Base-by-base conservation (phyloP, 352 stramenopile species). In the Pythium plurisporium region DNA sequence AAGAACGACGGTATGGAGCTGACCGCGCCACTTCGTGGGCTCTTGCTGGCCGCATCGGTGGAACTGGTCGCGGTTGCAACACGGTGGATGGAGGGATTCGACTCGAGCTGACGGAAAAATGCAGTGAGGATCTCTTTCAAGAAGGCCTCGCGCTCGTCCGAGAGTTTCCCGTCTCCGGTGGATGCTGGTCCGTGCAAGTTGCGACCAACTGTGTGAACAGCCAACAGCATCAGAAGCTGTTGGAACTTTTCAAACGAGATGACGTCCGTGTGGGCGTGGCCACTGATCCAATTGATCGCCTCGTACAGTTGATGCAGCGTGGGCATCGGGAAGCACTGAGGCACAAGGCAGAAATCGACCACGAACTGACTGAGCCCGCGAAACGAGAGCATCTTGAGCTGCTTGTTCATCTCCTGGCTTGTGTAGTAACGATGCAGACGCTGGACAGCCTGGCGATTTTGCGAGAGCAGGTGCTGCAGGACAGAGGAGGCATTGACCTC, bases 211-310 rank as follows among this genome's bases (percentile, higher is more conserved):
- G 45, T 59, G 8, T 49, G 34, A 1, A 61, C 5, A 9, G 74
- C 70, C 9, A 85, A 27, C 30, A 76, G 66, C 17, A 67, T 64
- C 11, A 85, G 53, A 2, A 82, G 23, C 38, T 80, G 55, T 46
- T 82, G 70, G 55, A 87, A 86, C 55, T 87, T 87, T 48, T 87
- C 74, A 23, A 84, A 86, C 22, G 77, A 86, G 42, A 87, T 74
- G 43, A 87, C 65, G 30, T 84, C 74, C 0, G 77, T 86, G 55
- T 86, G 76, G 1, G 77, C 68, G 47, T 74, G 76, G 26, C 74
- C 77, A n/a, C 67, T 79, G 42, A 86, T 86, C 77, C 77, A 87
- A 42, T 87, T 83, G 33, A 82, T 57, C 6, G 77, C 73, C 37
- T 87, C 77, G 48, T 80, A 76, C 3, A 87, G 53, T 20, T 80